These are phyloP conservation scores for Stachybotrys echinatus DNA, from an alignment of 2,329 filamentous ascomycete species.

Conservation along the genomic window DNA sequence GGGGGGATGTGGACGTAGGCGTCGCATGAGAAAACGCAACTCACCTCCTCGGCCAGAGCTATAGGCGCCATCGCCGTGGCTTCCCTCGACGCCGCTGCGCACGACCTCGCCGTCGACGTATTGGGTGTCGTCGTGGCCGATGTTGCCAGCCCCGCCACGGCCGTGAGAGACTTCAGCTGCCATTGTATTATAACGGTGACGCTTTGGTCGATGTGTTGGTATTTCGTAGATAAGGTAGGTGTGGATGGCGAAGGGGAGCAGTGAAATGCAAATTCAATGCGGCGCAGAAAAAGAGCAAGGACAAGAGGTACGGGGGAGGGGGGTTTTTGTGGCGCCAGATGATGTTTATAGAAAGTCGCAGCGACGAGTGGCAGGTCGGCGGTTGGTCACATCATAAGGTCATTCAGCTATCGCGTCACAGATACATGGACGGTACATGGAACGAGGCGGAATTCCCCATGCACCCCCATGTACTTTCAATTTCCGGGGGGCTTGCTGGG, in stretches of 20 bases:
- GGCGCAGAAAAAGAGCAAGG: not conserved
- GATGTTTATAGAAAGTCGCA: not conserved
- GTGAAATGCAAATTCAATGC: too few species aligned
- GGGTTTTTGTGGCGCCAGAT: not conserved
- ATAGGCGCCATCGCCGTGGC: constrained; percentile 53
- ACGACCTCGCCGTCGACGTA: constrained; percentile 61
- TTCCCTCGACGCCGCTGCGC: constrained; percentile 46
- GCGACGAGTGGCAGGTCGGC: not conserved
- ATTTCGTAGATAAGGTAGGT: too few species aligned
- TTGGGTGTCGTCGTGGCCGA: constrained; percentile 49
- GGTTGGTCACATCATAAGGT: not conserved
- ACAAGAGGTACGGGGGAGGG: not conserved
- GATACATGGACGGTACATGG: not conserved
- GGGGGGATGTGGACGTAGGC: too few species aligned
- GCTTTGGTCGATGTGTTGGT: not conserved
- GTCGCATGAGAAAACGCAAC: too few species aligned
- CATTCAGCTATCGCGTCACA: not conserved
- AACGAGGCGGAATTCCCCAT: not conserved
- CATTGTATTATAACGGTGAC: constrained; percentile 16
- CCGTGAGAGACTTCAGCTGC: constrained; percentile 52
- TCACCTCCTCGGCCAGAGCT: constrained; percentile 55
- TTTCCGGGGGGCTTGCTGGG: not conserved
- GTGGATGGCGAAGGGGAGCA: too few species aligned
- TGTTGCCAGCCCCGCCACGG: constrained; percentile 58
- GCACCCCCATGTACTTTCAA: not conserved